These are phyloP conservation scores for Pisolithus tinctorius DNA, from an alignment of 768 basidiomycete genomes.

Conservation along the genomic window DNA sequence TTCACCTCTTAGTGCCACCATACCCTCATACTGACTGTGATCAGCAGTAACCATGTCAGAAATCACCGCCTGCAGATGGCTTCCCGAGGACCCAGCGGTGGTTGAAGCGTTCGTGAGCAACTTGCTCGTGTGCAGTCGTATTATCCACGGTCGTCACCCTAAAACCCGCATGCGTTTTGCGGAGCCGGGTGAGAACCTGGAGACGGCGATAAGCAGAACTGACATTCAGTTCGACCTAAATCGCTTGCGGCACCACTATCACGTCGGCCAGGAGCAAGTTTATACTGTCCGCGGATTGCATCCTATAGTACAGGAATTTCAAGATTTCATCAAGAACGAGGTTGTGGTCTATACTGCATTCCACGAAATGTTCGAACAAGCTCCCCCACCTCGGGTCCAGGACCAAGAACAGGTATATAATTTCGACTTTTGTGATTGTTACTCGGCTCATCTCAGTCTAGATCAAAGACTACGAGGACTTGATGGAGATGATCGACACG, in stretches of 20 bases:
- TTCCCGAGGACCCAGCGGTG: slow-evolving; percentile 2
- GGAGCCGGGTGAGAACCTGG: not conserved
- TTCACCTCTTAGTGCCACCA: not conserved
- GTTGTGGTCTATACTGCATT: slow-evolving; percentile 24
- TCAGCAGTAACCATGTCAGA: not conserved
- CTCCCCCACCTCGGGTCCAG: not conserved
- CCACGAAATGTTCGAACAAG: slow-evolving; percentile 27
- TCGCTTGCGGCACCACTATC: slow-evolving; percentile 7
- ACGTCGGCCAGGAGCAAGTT: slow-evolving; percentile 12
- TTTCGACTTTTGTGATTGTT: not conserved
- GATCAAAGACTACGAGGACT: not conserved
- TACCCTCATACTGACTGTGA: not conserved
- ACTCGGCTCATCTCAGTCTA: not conserved
- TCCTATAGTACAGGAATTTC: slow-evolving; percentile 19
- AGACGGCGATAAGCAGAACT: not conserved
- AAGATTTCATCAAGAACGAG: slow-evolving; percentile 22
- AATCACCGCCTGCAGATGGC: slow-evolving; percentile 8
- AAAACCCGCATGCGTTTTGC: not conserved
- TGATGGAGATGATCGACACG: slow-evolving; percentile 5
- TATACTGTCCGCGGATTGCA: not conserved
- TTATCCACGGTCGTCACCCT: not conserved
- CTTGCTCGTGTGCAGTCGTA: not conserved
- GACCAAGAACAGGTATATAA: not conserved
- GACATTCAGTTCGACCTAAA: not conserved
- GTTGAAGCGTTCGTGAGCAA: slow-evolving; percentile 11